These are phyloP conservation scores for Coemansia sp. DNA, from an alignment of 192 early-diverging fungal species.

Conservation along the genomic window DNA sequence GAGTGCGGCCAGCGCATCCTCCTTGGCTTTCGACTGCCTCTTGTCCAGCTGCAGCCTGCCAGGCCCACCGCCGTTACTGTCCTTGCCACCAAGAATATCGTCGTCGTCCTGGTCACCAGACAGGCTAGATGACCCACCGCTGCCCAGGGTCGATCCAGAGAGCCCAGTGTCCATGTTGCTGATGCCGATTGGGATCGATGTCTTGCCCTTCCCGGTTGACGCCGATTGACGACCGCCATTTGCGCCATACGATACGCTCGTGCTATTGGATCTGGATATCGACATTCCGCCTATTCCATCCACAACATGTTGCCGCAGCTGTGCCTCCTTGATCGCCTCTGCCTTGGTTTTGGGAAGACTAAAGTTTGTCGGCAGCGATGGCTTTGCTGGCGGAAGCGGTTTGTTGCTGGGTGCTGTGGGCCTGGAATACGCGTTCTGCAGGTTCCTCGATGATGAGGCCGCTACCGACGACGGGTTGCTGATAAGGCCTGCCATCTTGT, in stretches of 20 bases:
- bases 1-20: conserved; percentile 56
- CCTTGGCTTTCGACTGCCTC: conserved; percentile 56
- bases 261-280: conserved; percentile 37
- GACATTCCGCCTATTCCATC: conserved; percentile 53
- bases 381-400: conserved; percentile 48
- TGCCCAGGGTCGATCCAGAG: conserved; percentile 1
- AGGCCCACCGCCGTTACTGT: neutral
- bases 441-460: neutral
- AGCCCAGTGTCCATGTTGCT: conserved; percentile 2
- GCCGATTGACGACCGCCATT: conserved; percentile 22
- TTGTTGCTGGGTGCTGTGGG: conserved; percentile 26
- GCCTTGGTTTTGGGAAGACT: conserved; percentile 46
- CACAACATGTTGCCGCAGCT: conserved; percentile 49
- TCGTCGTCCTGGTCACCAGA: conserved; percentile 4
- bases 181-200: conserved; percentile 9
- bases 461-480: neutral
- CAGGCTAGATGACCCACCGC: neutral
- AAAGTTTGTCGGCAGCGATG: conserved; percentile 43
- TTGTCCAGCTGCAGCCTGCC: conserved; percentile 46
- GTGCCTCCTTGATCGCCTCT: conserved; percentile 52
- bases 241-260: conserved; percentile 8
- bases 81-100: conserved; percentile 1
- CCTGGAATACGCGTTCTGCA: neutral
- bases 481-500: conserved; percentile 60
- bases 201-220: conserved; percentile 31